Conservation (phyloP, 257 asterid species). For the Leonotis leonurus region DNA sequence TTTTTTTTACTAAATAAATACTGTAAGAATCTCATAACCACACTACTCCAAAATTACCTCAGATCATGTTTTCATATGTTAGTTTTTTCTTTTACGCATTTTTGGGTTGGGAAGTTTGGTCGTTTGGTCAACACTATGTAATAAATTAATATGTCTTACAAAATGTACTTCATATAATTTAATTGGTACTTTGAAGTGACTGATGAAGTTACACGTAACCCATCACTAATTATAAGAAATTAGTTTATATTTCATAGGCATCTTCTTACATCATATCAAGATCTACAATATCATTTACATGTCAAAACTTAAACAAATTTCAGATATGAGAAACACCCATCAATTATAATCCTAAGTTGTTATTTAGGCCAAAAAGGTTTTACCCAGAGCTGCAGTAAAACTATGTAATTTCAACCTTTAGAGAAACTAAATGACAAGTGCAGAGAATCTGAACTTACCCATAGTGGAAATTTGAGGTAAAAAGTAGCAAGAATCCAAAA, state of each 20-base stretch:
- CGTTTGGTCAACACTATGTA: background rate
- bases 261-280: too few relatives aligned
- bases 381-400: background rate
- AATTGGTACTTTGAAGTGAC: background rate
- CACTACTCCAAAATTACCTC: slow-evolving; percentile 4
- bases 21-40: background rate
- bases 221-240: background rate
- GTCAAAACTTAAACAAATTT: background rate
- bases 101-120: background rate
- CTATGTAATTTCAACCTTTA: slow-evolving; percentile 5
- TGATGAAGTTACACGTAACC: too few relatives aligned
- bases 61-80: too few relatives aligned
- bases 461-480: slow-evolving; percentile 27
- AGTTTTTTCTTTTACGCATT: too few relatives aligned
- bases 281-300: too few relatives aligned
- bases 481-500: slow-evolving; percentile 9
- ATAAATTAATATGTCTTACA: too few relatives aligned
- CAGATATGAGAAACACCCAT: background rate
- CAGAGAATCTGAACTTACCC: slow-evolving; percentile 26
- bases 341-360: background rate
- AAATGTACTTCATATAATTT: background rate
- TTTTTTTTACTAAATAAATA: background rate
- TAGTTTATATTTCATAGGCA: too few relatives aligned
- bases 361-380: slow-evolving; percentile 13
- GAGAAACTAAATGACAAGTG: slow-evolving; percentile 3